Conservation (phyloP, 192 early-diverging fungal species). For the Thamnidium elegans region DNA sequence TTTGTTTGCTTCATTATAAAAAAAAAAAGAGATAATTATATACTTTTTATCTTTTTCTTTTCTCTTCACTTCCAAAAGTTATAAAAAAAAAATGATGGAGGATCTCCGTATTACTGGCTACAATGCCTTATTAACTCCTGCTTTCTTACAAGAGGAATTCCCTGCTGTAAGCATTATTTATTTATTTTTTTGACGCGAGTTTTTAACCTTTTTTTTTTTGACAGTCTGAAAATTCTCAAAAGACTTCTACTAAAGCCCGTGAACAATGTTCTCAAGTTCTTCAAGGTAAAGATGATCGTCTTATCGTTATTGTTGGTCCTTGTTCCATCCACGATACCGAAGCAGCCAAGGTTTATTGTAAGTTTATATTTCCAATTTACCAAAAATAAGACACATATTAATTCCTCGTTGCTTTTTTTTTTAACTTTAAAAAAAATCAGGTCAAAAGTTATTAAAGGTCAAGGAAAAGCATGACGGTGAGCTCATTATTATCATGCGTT, state of each 20-base stretch:
- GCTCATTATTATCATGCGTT: slow-evolving; percentile 88
- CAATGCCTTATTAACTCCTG: slow-evolving; percentile 89
- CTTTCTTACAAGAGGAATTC: slow-evolving; percentile 83
- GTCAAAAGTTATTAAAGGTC: slow-evolving; percentile 32
- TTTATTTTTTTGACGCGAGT: not conserved
- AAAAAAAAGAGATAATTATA: not conserved
- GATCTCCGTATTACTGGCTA: slow-evolving; percentile 86
- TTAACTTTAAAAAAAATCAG: not conserved
- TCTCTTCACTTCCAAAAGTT: not conserved
- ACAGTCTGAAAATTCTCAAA: slow-evolving; percentile 31
- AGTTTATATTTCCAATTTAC: not conserved
- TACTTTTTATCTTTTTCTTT: slow-evolving; percentile 6
- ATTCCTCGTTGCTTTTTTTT: not conserved
- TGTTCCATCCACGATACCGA: slow-evolving; percentile 94
- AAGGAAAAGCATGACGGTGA: slow-evolving; percentile 71
- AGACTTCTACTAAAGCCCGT: slow-evolving; percentile 48
- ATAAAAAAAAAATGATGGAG: slow-evolving; percentile 50
- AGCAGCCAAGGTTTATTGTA: slow-evolving; percentile 84
- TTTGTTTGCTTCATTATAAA: too few species aligned
- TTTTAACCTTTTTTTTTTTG: not conserved
- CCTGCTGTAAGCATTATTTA: slow-evolving; percentile 53
- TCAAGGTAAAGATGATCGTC: slow-evolving; percentile 77
- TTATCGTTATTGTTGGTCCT: slow-evolving; percentile 90
- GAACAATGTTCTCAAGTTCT: slow-evolving; percentile 72
- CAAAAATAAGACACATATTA: not conserved